These are phyloP conservation scores for Brassica balearica DNA, from an alignment of 441 rosid genomes.

Conservation along the genomic window DNA sequence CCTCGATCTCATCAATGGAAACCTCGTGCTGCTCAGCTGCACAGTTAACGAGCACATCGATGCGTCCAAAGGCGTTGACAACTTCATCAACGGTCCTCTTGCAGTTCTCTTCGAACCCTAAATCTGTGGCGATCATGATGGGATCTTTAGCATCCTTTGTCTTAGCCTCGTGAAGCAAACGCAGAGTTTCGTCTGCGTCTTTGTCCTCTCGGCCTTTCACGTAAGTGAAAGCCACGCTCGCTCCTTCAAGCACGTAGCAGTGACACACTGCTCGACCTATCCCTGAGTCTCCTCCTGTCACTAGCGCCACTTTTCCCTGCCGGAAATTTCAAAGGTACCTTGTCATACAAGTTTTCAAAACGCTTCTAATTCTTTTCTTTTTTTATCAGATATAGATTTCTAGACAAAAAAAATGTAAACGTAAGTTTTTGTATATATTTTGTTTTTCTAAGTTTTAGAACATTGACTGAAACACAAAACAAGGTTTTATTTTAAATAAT, in stretches of 20 bases:
- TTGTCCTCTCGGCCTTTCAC: slow-evolving; percentile 65
- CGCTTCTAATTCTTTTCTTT: too few species aligned
- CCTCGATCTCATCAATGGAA: slow-evolving; percentile 50
- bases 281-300: slow-evolving; percentile 87
- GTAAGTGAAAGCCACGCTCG: slow-evolving; percentile 78
- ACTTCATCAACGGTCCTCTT: slow-evolving; percentile 64
- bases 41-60: slow-evolving; percentile 50
- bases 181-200: slow-evolving; percentile 67
- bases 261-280: slow-evolving; percentile 72
- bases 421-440: too few species aligned
- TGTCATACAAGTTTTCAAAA: slow-evolving; percentile 1
- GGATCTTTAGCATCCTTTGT: slow-evolving; percentile 66
- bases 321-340: background rate
- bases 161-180: slow-evolving; percentile 57
- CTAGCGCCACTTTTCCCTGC: slow-evolving; percentile 76
- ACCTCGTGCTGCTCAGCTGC: slow-evolving; percentile 51
- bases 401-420: too few species aligned
- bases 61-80: slow-evolving; percentile 52
- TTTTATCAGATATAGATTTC: too few species aligned
- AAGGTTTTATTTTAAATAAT: too few species aligned
- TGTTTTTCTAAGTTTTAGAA: too few species aligned
- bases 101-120: slow-evolving; percentile 77
- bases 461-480: too few species aligned
- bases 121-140: slow-evolving; percentile 58
- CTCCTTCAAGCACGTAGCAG: slow-evolving; percentile 64